These are phyloP conservation scores for Diutina sp. DNA, from an alignment of 1,139 yeast genomes.

Conservation along the genomic window DNA sequence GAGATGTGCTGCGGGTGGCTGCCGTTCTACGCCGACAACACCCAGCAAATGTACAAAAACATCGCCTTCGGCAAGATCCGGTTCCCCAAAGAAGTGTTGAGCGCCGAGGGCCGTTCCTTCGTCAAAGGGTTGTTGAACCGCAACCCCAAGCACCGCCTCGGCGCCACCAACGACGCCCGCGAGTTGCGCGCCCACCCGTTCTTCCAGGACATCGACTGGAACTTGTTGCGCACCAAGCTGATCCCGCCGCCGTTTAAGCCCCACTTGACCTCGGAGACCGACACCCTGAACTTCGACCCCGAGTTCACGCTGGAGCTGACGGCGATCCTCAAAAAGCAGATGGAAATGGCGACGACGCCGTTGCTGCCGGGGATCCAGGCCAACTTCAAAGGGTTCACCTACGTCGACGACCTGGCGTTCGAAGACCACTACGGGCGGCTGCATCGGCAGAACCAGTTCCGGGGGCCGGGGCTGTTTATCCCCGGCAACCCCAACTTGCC, in stretches of 20 bases:
- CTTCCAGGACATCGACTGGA: slow-evolving; percentile 87
- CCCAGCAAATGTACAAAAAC: slow-evolving; percentile 97
- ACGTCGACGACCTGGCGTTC: slow-evolving; percentile 88
- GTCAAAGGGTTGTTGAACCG: slow-evolving; percentile 90
- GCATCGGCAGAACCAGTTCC: slow-evolving; percentile 32
- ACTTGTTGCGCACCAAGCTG: slow-evolving; percentile 57
- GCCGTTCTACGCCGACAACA: slow-evolving; percentile 95
- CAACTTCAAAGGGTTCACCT: slow-evolving; percentile 90
- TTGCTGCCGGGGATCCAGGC: slow-evolving; percentile 91
- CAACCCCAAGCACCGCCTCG: slow-evolving; percentile 89
- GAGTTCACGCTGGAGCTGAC: slow-evolving; percentile 92
- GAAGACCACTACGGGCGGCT: slow-evolving; percentile 63
- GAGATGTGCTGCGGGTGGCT: slow-evolving; percentile 99
- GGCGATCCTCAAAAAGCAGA: slow-evolving; percentile 49
- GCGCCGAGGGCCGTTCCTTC: slow-evolving; percentile 85
- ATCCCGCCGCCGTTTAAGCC: slow-evolving; percentile 98
- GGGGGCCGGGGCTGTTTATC: slow-evolving; percentile 58
- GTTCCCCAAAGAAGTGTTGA: slow-evolving; percentile 88
- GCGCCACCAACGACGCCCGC: slow-evolving; percentile 82
- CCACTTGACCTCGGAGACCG: slow-evolving; percentile 79
- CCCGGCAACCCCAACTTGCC: slow-evolving; percentile 72
- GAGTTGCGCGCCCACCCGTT: slow-evolving; percentile 88
- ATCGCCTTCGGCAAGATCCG: slow-evolving; percentile 96
- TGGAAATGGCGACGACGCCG: slow-evolving; percentile 65
- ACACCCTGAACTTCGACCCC: slow-evolving; percentile 93